These are phyloP conservation scores for Erythrobasidium hasegawianum DNA, from an alignment of 1,284 basidiomycete genomes.

Conservation along the genomic window DNA sequence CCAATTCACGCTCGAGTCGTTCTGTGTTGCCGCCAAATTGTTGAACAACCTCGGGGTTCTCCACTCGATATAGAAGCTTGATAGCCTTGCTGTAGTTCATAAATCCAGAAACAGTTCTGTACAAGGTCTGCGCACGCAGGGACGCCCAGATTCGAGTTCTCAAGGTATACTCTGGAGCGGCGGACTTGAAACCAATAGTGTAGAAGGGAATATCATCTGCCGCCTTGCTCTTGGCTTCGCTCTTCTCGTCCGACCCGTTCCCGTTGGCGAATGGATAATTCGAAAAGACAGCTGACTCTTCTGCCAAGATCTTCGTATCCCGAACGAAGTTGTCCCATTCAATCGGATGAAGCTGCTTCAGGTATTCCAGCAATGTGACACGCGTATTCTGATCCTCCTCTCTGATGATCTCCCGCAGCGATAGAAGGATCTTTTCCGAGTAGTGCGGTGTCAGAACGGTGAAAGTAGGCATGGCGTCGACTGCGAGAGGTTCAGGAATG, in stretches of 20 bases:
- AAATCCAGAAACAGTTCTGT: constrained; percentile 98
- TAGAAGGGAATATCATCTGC: constrained; percentile 96
- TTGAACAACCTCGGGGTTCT: constrained; percentile 98
- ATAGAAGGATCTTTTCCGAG: constrained; percentile 91
- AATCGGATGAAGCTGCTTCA: constrained; percentile 95
- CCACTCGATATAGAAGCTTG: constrained; percentile 98
- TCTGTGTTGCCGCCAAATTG: constrained; percentile 96
- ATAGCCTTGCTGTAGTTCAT: constrained; percentile 99
- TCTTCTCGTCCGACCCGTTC: constrained; percentile 68
- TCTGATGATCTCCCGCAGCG: constrained; percentile 89
- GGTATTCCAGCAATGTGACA: constrained; percentile 89
- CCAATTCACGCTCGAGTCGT: constrained; percentile 90
- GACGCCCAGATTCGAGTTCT: constrained; percentile 99
- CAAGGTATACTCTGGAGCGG: constrained; percentile 95
- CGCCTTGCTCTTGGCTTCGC: constrained; percentile 62
- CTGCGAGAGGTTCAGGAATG: constrained; percentile 81
- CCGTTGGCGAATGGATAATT: constrained; percentile 45
- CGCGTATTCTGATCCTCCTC: constrained; percentile 94
- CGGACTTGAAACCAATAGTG: constrained; percentile 98
- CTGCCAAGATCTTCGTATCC: constrained; percentile 97
- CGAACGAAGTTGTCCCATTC: constrained; percentile 99
- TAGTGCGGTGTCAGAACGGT: constrained; percentile 93
- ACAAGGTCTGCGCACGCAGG: constrained; percentile 93
- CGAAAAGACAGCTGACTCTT: constrained; percentile 79
- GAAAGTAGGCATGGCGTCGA: constrained; percentile 96